Conservation (phyloP, 345 rosid genomes). For the Pistacia vera region DNA sequence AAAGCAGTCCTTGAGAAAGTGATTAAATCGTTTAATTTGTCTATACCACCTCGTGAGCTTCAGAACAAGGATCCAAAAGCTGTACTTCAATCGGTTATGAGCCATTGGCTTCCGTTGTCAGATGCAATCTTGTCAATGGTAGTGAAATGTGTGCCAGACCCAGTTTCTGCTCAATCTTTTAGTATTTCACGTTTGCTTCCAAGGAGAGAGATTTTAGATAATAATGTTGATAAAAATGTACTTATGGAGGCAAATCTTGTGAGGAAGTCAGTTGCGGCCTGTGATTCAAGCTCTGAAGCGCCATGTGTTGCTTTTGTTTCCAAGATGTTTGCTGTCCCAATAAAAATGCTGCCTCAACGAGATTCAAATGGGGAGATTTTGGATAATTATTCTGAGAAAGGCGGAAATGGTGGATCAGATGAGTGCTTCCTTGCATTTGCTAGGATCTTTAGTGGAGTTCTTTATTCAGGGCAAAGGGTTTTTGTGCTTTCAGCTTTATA, state of each 20-base stretch:
- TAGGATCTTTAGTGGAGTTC: slow-evolving; percentile 88
- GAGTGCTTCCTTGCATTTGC: slow-evolving; percentile 99
- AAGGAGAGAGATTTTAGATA: slow-evolving; percentile 53
- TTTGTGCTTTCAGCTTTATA: slow-evolving; percentile 83
- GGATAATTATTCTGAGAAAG: slow-evolving; percentile 51
- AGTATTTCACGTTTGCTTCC: slow-evolving; percentile 78
- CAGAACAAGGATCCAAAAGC: slow-evolving; percentile 83
- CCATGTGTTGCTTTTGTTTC: slow-evolving; percentile 91
- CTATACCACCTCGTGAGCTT: slow-evolving; percentile 79
- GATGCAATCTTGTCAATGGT: slow-evolving; percentile 89
- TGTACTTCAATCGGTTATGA: slow-evolving; percentile 82
- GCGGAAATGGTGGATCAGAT: slow-evolving; percentile 56
- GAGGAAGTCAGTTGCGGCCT: slow-evolving; percentile 74
- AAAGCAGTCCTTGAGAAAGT: slow-evolving; percentile 64
- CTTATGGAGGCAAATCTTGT: slow-evolving; percentile 69
- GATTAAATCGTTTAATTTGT: slow-evolving; percentile 68
- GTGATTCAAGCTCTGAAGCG: slow-evolving; percentile 63
- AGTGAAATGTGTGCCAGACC: slow-evolving; percentile 80
- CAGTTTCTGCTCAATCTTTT: slow-evolving; percentile 71
- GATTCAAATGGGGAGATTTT: slow-evolving; percentile 73
- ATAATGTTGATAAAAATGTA: slow-evolving; percentile 43
- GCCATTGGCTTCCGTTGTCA: slow-evolving; percentile 92
- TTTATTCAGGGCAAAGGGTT: slow-evolving; percentile 59
- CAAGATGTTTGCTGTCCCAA: slow-evolving; percentile 90
- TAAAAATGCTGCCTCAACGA: slow-evolving; percentile 73